Percentiles rank a stretch among this genome's conserved stretches.
Conservation (phyloP, 352 stramenopile genomes). For the Globisporangium alternatum region DNA sequence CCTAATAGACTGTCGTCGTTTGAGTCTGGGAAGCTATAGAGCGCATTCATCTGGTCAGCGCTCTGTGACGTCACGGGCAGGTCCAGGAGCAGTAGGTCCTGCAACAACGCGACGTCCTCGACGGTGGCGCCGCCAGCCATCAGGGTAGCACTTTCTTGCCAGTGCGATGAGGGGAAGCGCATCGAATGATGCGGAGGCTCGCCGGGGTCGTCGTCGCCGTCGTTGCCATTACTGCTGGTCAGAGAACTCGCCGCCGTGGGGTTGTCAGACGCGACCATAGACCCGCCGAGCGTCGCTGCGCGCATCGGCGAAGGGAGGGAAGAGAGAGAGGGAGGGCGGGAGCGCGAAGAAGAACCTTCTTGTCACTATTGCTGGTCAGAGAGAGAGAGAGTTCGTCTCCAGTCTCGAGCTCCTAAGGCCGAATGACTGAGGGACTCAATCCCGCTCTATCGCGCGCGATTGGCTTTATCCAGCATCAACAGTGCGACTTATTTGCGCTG, state of each 20-base stretch:
- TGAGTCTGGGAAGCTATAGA: not conserved
- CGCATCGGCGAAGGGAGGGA: conserved; percentile 6
- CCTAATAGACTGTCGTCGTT: not conserved
- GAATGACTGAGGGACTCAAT: not conserved
- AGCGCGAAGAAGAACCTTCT: not conserved
- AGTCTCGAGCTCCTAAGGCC: not conserved
- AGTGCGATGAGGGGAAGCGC: not conserved
- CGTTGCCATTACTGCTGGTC: conserved; percentile 1
- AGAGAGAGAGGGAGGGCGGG: not conserved
- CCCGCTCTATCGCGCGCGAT: too few relatives aligned
- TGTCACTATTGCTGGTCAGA: too few relatives aligned
- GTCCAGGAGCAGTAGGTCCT: conserved; percentile 15
- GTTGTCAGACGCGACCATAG: conserved; percentile 6
- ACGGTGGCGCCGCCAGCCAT: not conserved
- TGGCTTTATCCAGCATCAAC: not conserved
- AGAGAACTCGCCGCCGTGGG: not conserved
- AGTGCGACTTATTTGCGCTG: too few relatives aligned
- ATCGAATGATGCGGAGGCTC: not conserved
- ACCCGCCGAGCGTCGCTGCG: conserved; percentile 1
- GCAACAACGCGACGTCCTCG: conserved; percentile 16
- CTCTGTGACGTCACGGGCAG: not conserved
- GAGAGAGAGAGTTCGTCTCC: not conserved
- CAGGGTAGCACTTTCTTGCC: not conserved
- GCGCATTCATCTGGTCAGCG: not conserved
- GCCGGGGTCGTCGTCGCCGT: conserved; percentile 9